Percentiles rank a stretch among this genome's conserved stretches.
phyloP scores from a whole-genome alignment of 352 stramenopile species.

The Phytophthora ramorum region DNA sequence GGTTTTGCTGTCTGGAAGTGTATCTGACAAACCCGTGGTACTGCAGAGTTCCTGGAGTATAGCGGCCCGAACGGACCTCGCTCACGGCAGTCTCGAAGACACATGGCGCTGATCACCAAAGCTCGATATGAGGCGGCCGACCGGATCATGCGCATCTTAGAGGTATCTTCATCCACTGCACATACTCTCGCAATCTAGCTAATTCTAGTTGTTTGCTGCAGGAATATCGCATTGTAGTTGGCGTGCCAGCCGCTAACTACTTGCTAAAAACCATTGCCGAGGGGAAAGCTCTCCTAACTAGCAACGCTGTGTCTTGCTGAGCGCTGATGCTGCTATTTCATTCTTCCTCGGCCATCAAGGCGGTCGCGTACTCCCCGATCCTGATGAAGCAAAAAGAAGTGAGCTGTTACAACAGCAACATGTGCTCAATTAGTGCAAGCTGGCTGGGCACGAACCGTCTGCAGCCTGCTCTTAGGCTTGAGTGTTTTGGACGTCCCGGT shows the following conservation, averaged over 20 bases:
- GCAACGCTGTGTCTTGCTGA: not conserved
- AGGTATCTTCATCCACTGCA: slow-evolving; percentile 41
- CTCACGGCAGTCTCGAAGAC: slow-evolving; percentile 46
- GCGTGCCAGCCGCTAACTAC: slow-evolving; percentile 46
- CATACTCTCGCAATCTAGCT: not conserved
- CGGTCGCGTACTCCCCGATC: not conserved
- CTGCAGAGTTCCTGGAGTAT: slow-evolving; percentile 36
- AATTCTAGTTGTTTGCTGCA: slow-evolving; percentile 10
- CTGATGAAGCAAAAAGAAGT: not conserved
- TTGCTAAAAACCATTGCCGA: slow-evolving; percentile 40
- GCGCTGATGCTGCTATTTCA: not conserved
- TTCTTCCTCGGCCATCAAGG: not conserved
- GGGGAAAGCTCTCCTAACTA: slow-evolving; percentile 28
- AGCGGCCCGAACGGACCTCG: slow-evolving; percentile 20
- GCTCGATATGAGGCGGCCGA: slow-evolving; percentile 73
- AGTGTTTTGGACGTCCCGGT: slow-evolving; percentile 8
- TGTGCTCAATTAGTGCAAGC: not conserved
- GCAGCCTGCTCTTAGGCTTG: slow-evolving; percentile 13
- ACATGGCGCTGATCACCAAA: slow-evolving; percentile 51
- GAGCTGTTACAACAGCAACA: not conserved
- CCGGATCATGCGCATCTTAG: slow-evolving; percentile 80
- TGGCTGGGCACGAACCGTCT: slow-evolving; percentile 1
- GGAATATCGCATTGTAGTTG: slow-evolving; percentile 57
- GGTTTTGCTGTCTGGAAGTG: not conserved
- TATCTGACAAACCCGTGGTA: slow-evolving; percentile 6